Evolutionary conservation across 495 filamentous ascomycete genomes (phyloP).

Genomic region (Parathielavia hyrcaniae): DNA sequence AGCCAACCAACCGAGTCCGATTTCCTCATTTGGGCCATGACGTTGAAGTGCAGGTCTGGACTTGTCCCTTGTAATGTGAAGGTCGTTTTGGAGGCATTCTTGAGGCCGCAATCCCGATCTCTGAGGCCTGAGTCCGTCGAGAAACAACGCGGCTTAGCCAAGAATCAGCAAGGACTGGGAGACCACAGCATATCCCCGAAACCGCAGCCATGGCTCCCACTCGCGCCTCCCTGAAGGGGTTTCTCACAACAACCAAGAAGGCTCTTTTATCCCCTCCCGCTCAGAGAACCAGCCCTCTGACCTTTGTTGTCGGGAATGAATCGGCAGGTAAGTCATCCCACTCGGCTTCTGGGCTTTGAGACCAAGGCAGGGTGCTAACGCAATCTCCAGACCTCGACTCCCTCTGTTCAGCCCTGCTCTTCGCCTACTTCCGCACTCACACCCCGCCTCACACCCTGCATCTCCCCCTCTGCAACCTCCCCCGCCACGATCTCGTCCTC

Average conservation of each 20-base stretch:
- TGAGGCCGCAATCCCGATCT: background rate
- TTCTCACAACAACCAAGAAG: constrained; percentile 38
- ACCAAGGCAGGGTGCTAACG: background rate
- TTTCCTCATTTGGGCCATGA: background rate
- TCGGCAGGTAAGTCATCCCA: constrained; percentile 51
- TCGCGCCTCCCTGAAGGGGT: constrained; percentile 31
- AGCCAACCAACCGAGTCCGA: background rate
- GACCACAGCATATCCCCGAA: too few species aligned
- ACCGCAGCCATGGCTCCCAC: constrained; percentile 11
- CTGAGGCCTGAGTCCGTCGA: background rate
- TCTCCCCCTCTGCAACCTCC: constrained; percentile 75
- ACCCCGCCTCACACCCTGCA: constrained; percentile 50
- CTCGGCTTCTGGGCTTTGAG: background rate
- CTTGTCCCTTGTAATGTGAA: background rate
- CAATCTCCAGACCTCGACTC: constrained; percentile 73
- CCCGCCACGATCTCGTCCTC: constrained; percentile 59
- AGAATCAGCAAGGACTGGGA: too few species aligned
- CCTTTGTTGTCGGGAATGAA: constrained; percentile 68
- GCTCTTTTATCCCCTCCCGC: constrained; percentile 35
- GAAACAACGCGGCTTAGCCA: too few species aligned
- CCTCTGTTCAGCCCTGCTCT: constrained; percentile 74
- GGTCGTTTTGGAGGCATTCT: background rate
- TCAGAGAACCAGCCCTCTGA: constrained; percentile 40
- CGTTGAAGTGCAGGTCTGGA: too few species aligned
- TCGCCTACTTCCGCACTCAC: constrained; percentile 70